phyloP scores from a whole-genome alignment of 2,329 filamentous ascomycete genomes.

The Aurifilum marmelostoma region DNA sequence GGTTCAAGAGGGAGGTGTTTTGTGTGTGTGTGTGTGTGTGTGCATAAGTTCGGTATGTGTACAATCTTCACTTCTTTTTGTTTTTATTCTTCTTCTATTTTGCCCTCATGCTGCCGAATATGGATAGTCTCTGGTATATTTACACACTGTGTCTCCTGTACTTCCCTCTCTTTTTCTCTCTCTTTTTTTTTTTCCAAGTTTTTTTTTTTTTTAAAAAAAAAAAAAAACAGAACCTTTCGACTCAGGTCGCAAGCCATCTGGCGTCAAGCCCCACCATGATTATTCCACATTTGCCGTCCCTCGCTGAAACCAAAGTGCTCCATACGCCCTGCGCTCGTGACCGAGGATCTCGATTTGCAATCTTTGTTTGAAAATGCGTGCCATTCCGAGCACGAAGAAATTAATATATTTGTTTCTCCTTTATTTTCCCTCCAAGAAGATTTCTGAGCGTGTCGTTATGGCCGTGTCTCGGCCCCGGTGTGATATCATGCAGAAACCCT shows the following conservation, averaged over 20 bases:
- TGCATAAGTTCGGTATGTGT: neutral
- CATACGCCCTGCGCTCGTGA: conserved; percentile 22
- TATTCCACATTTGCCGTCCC: conserved; percentile 13
- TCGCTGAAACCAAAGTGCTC: conserved; percentile 15
- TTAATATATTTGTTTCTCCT: neutral
- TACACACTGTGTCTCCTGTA: neutral
- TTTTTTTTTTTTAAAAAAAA: too few species aligned
- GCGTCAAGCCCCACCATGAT: conserved; percentile 10
- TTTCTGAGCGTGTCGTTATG: neutral
- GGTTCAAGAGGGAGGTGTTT: neutral
- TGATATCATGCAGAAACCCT: neutral
- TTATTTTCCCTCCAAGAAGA: neutral
- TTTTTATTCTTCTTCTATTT: neutral
- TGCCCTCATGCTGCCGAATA: neutral
- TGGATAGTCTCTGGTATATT: neutral
- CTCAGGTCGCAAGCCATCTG: neutral
- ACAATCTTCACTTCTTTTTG: neutral
- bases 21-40: neutral
- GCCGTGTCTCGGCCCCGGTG: neutral
- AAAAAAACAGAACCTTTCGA: too few species aligned
- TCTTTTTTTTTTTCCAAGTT: neutral
- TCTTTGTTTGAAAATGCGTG: neutral
- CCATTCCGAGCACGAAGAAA: neutral
- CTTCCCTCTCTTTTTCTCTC: too few species aligned
- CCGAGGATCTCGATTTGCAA: conserved; percentile 8